A percentile compares a stretch with the other conserved stretches of the same genome.
Evolutionary conservation across 805 yeast species (phyloP).

Genomic region (Suhomyces canberraensis): DNA sequence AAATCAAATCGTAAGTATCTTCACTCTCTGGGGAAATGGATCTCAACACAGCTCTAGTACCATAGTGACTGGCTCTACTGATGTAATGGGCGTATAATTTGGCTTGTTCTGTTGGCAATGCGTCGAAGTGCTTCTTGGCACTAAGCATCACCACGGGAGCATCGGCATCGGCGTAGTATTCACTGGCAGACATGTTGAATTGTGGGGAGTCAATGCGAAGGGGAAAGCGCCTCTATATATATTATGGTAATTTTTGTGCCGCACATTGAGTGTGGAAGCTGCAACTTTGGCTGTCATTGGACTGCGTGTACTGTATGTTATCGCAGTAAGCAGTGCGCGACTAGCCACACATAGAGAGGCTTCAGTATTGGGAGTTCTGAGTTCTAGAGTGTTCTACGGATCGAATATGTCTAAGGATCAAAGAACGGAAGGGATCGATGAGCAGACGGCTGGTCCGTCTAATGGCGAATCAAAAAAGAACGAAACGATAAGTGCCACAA

Average conservation of each 20-base stretch:
- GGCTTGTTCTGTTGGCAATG: constrained; percentile 56
- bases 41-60: constrained; percentile 73
- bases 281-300: neutral
- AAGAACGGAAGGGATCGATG: no score
- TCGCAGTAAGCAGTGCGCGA: no score
- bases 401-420: no score
- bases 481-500: neutral
- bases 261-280: constrained; percentile 1
- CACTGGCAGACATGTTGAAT: neutral
- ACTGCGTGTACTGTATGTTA: no score
- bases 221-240: no score
- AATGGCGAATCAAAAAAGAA: neutral
- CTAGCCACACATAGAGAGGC: no score
- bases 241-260: constrained; percentile 3
- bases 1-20: constrained; percentile 64
- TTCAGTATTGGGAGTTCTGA: no score
- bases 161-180: constrained; percentile 34
- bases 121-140: constrained; percentile 67
- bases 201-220: neutral
- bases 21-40: constrained; percentile 85
- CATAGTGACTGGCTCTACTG: constrained; percentile 80
- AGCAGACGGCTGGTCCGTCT: no score
- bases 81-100: constrained; percentile 74
- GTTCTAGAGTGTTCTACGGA: no score
- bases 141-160: constrained; percentile 47